phyloP scores from a whole-genome alignment of 2,329 filamentous ascomycete genomes.

The Stachybotrys echinatus region DNA sequence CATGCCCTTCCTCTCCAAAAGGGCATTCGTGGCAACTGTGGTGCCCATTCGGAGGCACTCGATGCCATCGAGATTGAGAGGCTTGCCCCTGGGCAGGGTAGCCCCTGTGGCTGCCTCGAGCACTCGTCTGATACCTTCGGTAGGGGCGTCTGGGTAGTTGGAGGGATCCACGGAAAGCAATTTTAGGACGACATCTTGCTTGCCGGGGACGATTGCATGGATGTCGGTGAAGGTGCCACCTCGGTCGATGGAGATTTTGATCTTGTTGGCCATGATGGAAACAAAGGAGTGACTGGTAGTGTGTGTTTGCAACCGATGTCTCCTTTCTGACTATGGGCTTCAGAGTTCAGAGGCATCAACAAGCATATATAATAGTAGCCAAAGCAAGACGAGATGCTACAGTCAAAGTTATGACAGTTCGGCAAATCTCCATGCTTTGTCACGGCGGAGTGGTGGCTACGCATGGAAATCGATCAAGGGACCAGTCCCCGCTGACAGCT shows the following conservation, averaged over 20 bases:
- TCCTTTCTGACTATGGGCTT: neutral
- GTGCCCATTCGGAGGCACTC: slow-evolving; percentile 73
- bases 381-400: neutral
- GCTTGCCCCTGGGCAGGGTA: slow-evolving; percentile 22
- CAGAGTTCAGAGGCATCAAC: neutral
- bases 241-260: slow-evolving; percentile 21
- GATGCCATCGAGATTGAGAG: slow-evolving; percentile 25
- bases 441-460: neutral
- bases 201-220: slow-evolving; percentile 48
- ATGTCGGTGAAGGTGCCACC: slow-evolving; percentile 62
- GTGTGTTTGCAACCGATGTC: neutral
- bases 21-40: slow-evolving; percentile 69
- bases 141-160: slow-evolving; percentile 67
- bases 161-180: slow-evolving; percentile 56
- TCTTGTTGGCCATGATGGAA: neutral
- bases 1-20: slow-evolving; percentile 68
- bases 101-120: slow-evolving; percentile 24
- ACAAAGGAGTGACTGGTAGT: neutral
- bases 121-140: slow-evolving; percentile 60
- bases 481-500: too few relatives aligned
- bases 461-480: too few relatives aligned
- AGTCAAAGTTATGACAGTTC: neutral
- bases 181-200: slow-evolving; percentile 55
- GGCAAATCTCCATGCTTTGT: neutral
- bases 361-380: neutral